Percentiles rank a stretch among this genome's conserved stretches.
phyloP scores from a whole-genome alignment of 2,329 filamentous ascomycete species.

The Didymella keratinophila region DNA sequence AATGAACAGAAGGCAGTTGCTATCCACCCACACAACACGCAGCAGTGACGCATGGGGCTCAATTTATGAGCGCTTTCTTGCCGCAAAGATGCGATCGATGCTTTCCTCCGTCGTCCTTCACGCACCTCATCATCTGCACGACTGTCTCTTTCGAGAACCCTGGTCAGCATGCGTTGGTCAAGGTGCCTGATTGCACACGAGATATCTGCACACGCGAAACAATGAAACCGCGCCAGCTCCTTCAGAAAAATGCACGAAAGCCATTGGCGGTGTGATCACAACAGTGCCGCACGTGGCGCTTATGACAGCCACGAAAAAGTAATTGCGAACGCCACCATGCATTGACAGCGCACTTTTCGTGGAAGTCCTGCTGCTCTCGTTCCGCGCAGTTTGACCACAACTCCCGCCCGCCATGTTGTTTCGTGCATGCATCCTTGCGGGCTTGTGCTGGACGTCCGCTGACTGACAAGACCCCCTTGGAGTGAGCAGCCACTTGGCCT shows the following conservation, averaged over 20 bases:
- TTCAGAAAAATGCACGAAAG: neutral
- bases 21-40: neutral
- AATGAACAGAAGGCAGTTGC: neutral
- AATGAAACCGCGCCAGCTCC: constrained; percentile 10
- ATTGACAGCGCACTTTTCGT: neutral
- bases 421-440: neutral
- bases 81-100: constrained; percentile 1
- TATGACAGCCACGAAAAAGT: neutral
- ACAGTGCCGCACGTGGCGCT: constrained; percentile 9
- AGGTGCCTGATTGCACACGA: neutral
- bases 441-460: neutral
- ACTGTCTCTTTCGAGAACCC: constrained; percentile 1
- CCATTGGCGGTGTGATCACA: constrained; percentile 4
- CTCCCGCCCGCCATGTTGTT: constrained; percentile 2
- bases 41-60: neutral
- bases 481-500: neutral
- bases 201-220: neutral
- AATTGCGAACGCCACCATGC: neutral
- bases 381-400: neutral
- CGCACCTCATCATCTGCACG: constrained; percentile 1
- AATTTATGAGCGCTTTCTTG: neutral
- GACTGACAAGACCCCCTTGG: neutral
- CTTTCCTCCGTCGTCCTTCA: constrained; percentile 4
- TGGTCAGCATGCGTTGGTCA: neutral
- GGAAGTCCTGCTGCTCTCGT: neutral